phyloP scores from a whole-genome alignment of 805 yeast species.

The Metschnikowia proteae region DNA sequence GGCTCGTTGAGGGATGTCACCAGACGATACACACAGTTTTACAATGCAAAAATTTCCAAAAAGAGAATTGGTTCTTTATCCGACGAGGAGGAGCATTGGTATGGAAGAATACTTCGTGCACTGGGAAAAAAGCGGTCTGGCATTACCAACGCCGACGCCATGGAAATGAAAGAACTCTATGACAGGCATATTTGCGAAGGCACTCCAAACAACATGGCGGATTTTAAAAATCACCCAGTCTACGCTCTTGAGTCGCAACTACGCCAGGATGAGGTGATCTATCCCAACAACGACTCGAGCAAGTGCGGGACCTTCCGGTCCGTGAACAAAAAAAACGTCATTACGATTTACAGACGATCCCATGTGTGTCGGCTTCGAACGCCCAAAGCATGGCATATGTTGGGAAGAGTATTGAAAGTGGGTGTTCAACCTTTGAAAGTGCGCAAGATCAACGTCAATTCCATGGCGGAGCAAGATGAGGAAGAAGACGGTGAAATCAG shows the following conservation, averaged over 20 bases:
- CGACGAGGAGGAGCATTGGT: conserved; percentile 60
- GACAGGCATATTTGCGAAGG: conserved; percentile 72
- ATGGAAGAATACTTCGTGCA: conserved; percentile 39
- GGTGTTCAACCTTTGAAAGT: conserved; percentile 64
- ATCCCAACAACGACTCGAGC: conserved; percentile 52
- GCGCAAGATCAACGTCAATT: conserved; percentile 5
- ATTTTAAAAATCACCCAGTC: conserved; percentile 81
- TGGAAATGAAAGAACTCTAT: conserved; percentile 59
- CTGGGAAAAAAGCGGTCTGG: conserved; percentile 23
- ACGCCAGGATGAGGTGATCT: conserved; percentile 65
- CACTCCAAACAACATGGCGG: conserved; percentile 79
- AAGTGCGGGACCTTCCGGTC: conserved; percentile 68
- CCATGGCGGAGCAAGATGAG: conserved; percentile 37
- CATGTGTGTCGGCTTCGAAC: conserved; percentile 64
- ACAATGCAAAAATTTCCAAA: conserved; percentile 70
- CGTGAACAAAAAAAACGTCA: conserved; percentile 20
- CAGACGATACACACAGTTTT: conserved; percentile 67
- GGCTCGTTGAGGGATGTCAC: conserved; percentile 80
- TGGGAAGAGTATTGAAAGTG: conserved; percentile 68
- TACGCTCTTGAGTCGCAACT: conserved; percentile 78
- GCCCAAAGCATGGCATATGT: conserved; percentile 81
- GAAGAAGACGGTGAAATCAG: conserved; percentile 52
- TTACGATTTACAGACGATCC: conserved; percentile 65
- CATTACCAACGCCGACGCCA: conserved; percentile 40
- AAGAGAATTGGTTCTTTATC: conserved; percentile 61